Conservation (phyloP, 345 rosid species). For the Salix viminalis region DNA sequence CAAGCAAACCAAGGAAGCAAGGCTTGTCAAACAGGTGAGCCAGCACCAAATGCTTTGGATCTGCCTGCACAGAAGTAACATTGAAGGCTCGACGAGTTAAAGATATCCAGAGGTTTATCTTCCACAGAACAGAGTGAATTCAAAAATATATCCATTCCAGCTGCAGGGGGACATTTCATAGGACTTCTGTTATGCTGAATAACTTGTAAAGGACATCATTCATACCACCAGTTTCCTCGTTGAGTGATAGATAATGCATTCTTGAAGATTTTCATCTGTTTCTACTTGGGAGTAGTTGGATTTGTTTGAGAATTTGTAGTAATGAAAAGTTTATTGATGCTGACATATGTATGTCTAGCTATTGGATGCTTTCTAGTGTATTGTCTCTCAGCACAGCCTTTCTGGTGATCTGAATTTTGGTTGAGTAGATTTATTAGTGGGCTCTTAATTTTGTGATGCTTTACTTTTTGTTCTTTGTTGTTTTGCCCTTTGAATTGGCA, state of each 20-base stretch:
- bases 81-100: slow-evolving; percentile 9
- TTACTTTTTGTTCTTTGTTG: no score
- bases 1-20: slow-evolving; percentile 91
- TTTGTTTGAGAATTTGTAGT: no score
- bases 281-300: no score
- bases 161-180: not conserved
- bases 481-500: no score
- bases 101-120: not conserved
- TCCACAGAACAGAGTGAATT: not conserved
- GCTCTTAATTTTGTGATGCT: no score
- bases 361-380: no score
- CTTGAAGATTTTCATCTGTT: no score
- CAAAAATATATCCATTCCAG: not conserved
- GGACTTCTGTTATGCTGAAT: slow-evolving; percentile 47
- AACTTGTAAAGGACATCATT: slow-evolving; percentile 84
- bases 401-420: no score
- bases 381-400: no score
- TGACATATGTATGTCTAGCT: no score
- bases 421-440: no score
- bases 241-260: slow-evolving; percentile 64
- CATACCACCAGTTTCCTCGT: slow-evolving; percentile 98
- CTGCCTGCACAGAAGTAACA: slow-evolving; percentile 46
- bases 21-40: slow-evolving; percentile 98
- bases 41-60: slow-evolving; percentile 72
- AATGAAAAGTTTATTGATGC: no score